Percentiles rank a stretch among this genome's conserved stretches.
phyloP scores from a whole-genome alignment of 202 grass and related monocot species.

The Carex sylvatica region DNA sequence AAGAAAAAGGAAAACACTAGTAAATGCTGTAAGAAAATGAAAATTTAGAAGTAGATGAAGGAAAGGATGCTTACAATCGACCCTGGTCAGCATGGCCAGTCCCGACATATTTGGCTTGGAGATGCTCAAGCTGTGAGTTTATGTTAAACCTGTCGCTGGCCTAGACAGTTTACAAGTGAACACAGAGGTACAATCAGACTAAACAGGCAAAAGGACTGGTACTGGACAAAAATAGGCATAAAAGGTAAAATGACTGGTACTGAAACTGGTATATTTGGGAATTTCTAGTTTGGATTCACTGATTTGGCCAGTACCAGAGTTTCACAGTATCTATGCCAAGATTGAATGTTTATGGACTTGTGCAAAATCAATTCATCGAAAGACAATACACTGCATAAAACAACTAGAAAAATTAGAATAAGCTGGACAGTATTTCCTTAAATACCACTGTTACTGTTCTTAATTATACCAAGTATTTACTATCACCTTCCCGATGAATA shows the following conservation, averaged over 20 bases:
- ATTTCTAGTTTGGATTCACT: background rate
- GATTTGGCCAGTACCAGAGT: background rate
- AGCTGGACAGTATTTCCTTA: background rate
- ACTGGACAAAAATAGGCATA: background rate
- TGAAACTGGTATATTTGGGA: background rate
- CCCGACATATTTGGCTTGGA: conserved; percentile 96
- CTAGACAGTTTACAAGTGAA: conserved; percentile 27
- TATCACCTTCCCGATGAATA: background rate
- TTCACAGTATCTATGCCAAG: background rate
- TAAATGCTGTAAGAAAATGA: background rate
- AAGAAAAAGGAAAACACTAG: background rate
- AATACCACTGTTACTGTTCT: background rate
- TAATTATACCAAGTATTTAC: background rate
- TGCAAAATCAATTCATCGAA: background rate
- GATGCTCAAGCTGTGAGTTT: conserved; percentile 97
- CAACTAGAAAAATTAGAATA: background rate
- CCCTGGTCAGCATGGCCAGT: conserved; percentile 82
- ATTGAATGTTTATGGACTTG: background rate
- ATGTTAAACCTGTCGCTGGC: conserved; percentile 97
- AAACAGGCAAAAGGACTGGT: background rate
- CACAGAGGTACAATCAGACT: background rate
- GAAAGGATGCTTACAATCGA: conserved; percentile 59
- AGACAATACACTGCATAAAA: background rate
- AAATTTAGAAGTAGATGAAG: conserved; percentile 14
- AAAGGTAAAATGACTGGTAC: background rate